Base-by-base conservation (phyloP, 2,329 filamentous ascomycete species). In the Aurifilum marmelostoma region DNA sequence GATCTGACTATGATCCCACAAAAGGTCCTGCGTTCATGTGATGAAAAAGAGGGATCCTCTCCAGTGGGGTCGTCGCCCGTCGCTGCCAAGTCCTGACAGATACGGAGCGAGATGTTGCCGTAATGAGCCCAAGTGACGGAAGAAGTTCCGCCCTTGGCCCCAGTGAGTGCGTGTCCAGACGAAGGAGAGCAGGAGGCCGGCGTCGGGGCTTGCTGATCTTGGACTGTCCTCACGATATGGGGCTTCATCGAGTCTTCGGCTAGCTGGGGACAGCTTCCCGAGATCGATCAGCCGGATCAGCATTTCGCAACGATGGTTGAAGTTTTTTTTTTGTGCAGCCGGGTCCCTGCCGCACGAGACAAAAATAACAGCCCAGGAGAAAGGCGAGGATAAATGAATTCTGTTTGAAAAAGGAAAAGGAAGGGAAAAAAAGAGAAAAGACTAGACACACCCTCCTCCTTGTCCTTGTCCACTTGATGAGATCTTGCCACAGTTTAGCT, bases 271-370 rank as follows among this genome's bases (percentile, higher is more conserved):
- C 65, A 43, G 27, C 24, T 16, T 65, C 52, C 68, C 68, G 61
- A 65, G 60, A 67, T 67, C 61, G 68, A 69, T 67, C 68, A 54
- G 34, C 65, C 58, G 32, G 68, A 65, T 67, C 61, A 65, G 54
- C 65, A 58, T 34, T 34, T 34, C 7, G 18, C 21, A 50, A 41
- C 24, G 56, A 59, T 59, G 16, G 56, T 59, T 29, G 16, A 34
- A 3, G 11, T 16, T 21, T n/a, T 9, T 18, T 3, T 16, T 21
- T n/a, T 9, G 32, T 3, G 9, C 6, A n/a, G 29, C 56, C 56
- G 8, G 32, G 8, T 21, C 32, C 32, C 21, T 37, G 29, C 29
- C 21, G 16, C 11, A n/a, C 6, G 56, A 59, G 29, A 59, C 56
- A 67, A 67, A 64, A 67, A 69, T 69, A 54, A 54, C 3, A 14